Base-by-base conservation (phyloP, 1,284 basidiomycete species). In the Ustilago crameri region DNA sequence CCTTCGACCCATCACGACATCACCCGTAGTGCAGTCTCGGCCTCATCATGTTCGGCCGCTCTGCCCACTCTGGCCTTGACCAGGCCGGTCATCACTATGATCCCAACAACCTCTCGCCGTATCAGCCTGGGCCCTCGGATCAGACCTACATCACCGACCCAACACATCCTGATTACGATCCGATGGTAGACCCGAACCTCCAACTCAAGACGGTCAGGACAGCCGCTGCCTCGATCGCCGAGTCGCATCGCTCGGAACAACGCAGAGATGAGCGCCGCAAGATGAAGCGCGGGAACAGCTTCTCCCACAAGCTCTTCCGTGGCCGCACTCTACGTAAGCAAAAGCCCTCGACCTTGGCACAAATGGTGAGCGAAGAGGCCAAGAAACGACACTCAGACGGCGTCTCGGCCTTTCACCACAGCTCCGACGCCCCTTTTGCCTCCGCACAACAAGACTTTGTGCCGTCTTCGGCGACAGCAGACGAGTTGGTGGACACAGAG, bases 141-240 rank as follows among this genome's bases (percentile, higher is more conserved):
- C 53, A 68, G 18, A 32, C 60, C 10, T 75, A 73, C 54, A 43
- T 80, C 48, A 76, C 74, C 9, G 78, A 80, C 26, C 78, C 78
- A 0, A 64, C 71, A 3, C 76, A 80, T 60, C 76, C 76, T 20
- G 76, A 80, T 41, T 80, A 80, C 51, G 78, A 78, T 35, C 78
- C 78, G 8, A 71, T 73, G 53, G 70, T 80, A 12, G 78, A 80
- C 38, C 78, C 78, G 24, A 74, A 78, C 30, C 71, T 78, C 10
- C 78, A 80, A 60, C 73, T 80, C 43, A 68, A 69, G 52, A 78
- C 74, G 10, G 78, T 80, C 40, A 58, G 78, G n/a, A 80, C 78
- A n/a, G 78, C 78, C 9, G 78, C 78, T 27, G 78, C 75, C 17
- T 78, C 76, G 37, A 80, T 80, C 27, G 78, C 78, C 30, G 78